Conservation (phyloP, 257 asterid genomes). For the Solanum etuberosum region DNA sequence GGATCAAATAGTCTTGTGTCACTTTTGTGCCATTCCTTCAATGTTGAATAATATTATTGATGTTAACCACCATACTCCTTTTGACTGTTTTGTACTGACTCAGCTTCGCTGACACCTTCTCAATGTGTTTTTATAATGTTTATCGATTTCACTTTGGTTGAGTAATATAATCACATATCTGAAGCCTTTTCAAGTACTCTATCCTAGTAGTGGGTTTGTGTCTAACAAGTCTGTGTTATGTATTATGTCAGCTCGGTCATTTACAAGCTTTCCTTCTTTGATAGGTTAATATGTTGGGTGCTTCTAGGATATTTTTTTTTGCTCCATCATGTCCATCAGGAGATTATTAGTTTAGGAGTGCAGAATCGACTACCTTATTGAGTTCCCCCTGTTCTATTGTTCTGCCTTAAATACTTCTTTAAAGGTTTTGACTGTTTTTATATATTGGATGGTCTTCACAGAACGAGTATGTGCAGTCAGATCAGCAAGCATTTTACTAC, state of each 20-base stretch:
- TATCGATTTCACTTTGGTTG: background rate
- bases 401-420: background rate
- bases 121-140: background rate
- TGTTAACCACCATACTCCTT: background rate
- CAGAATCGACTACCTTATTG: background rate
- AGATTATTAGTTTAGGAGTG: background rate
- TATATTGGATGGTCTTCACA: constrained; percentile 16
- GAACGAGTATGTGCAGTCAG: constrained; percentile 77
- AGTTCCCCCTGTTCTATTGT: background rate
- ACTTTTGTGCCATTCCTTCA: background rate
- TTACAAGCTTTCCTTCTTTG: background rate
- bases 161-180: background rate
- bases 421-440: background rate
- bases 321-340: background rate
- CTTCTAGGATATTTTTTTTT: background rate
- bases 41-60: background rate
- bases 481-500: constrained; percentile 81
- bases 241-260: background rate
- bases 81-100: background rate
- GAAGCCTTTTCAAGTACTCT: background rate
- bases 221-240: background rate
- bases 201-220: background rate
- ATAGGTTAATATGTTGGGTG: background rate
- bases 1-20: background rate
- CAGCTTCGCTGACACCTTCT: background rate